Evolutionary conservation across 2,329 filamentous ascomycete genomes (phyloP).

Genomic region (Pestalotiopsis fici): DNA sequence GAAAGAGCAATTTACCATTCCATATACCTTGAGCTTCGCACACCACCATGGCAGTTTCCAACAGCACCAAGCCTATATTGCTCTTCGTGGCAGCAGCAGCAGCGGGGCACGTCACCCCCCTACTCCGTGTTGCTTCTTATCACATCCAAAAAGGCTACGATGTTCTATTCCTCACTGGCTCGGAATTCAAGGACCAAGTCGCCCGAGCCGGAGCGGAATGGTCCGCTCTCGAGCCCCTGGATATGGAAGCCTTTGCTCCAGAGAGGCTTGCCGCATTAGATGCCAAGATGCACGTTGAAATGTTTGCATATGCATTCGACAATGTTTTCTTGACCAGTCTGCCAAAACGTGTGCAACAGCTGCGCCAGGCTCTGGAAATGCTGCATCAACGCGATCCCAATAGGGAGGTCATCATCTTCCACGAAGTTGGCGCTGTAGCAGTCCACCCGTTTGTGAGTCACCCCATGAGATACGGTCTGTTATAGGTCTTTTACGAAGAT

Average conservation of each 20-base stretch:
- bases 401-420: constrained; percentile 41
- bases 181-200: constrained; percentile 28
- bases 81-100: constrained; percentile 19
- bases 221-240: constrained; percentile 24
- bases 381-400: constrained; percentile 30
- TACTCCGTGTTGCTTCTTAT: constrained; percentile 27
- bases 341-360: constrained; percentile 29
- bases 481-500: not conserved
- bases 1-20: not conserved
- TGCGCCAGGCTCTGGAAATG: constrained; percentile 36
- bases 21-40: not conserved
- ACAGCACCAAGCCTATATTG: constrained; percentile 6
- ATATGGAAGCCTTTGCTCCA: constrained; percentile 8
- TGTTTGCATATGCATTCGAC: constrained; percentile 33
- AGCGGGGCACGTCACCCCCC: constrained; percentile 21
- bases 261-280: not conserved
- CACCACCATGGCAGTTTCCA: not conserved
- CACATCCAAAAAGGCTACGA: constrained; percentile 35
- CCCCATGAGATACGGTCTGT: not conserved
- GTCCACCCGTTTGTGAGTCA: constrained; percentile 32
- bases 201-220: constrained; percentile 31
- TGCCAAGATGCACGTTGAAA: constrained; percentile 14
- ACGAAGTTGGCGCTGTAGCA: constrained; percentile 40
- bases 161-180: constrained; percentile 35
- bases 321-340: constrained; percentile 35